Base-by-base conservation (phyloP, 768 basidiomycete genomes). In the Candolleomyces eurysporus region DNA sequence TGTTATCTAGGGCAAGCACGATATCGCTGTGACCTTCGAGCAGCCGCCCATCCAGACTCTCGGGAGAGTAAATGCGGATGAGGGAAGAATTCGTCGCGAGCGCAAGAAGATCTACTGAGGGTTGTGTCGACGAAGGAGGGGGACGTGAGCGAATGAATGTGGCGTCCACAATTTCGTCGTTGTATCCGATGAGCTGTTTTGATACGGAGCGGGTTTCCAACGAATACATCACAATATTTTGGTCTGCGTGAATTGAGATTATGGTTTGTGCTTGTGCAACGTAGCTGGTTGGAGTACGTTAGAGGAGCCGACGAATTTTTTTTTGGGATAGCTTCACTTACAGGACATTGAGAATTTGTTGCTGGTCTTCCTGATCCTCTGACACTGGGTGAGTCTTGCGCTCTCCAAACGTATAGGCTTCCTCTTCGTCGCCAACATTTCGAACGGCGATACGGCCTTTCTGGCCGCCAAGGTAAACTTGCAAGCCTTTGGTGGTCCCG, bases 21-120 rank as follows among this genome's bases (percentile, higher is more conserved):
- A 96, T 94, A 60, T 97, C 95, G 17, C 83, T 84, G 73, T 99
- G 97, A 2, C 95, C 95, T 26, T 89, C 82, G 36, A 99, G 81
- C 6, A 98, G 81, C 22, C 92, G 87, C 1, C 92, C 90, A 76
- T 98, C 92, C 58, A 94, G 82, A 7, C 84, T 83, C 32, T 82
- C 71, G 2, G 87, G 82, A 3, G 89, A 87, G 75, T 98, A 99
- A 2, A 99, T 76, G 22, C 96, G 91, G 64, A 99, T 91, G 32
- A 97, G 84, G 26, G 94, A 92, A 0, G 97, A 98, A 73, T 99
- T 99, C 45, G 97, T 96, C n/a, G 96, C 96, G 19, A 99, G 79
- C 19, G 96, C 97, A 36, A 98, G 76, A 67, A 92, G 89, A n/a
- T 56, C 54, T 9, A 17, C 19, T 21, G 63, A 61, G 40, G 64